phyloP scores from a whole-genome alignment of 1,139 yeast genomes.

The Wickerhamomyces sp. region DNA sequence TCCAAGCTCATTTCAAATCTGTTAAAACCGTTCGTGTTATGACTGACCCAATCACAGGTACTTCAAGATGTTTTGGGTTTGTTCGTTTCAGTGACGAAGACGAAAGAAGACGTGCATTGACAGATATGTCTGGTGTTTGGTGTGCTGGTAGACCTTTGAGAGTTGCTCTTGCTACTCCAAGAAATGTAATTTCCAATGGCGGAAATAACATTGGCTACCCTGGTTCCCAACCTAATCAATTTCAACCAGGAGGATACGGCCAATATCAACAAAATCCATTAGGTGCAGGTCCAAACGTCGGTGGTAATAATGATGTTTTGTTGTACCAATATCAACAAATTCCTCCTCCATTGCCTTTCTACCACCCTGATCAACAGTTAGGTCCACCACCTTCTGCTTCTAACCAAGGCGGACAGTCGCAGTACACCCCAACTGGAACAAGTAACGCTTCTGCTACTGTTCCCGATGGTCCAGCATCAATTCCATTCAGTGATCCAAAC shows the following conservation, averaged over 20 bases:
- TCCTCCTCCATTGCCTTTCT: constrained; percentile 16
- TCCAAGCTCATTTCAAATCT: constrained; percentile 57
- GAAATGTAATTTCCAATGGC: constrained; percentile 23
- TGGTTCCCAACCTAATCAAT: constrained; percentile 8
- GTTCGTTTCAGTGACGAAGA: constrained; percentile 60
- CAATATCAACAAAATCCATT: constrained; percentile 10
- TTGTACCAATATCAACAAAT: constrained; percentile 20
- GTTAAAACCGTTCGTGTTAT: constrained; percentile 66
- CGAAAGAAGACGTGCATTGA: constrained; percentile 59
- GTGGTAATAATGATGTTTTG: constrained; percentile 10
- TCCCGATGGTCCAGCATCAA: constrained; percentile 11
- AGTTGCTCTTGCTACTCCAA: constrained; percentile 66
- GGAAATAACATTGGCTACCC: constrained; percentile 5
- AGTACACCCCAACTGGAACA: constrained; percentile 1
- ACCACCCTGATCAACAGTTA: constrained; percentile 11
- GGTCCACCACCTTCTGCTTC: neutral
- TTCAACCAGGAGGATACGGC: constrained; percentile 2
- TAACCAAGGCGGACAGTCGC: constrained; percentile 3
- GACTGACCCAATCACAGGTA: constrained; percentile 72
- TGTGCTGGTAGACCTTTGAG: constrained; percentile 71
- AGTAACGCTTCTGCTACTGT: neutral
- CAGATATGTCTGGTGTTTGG: constrained; percentile 72
- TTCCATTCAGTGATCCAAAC: constrained; percentile 47
- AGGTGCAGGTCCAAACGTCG: constrained; percentile 3
- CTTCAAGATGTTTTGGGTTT: constrained; percentile 73